Evolutionary conservation across 1,139 yeast species (phyloP).

Genomic region (Magnusiomyces suaveolens): DNA sequence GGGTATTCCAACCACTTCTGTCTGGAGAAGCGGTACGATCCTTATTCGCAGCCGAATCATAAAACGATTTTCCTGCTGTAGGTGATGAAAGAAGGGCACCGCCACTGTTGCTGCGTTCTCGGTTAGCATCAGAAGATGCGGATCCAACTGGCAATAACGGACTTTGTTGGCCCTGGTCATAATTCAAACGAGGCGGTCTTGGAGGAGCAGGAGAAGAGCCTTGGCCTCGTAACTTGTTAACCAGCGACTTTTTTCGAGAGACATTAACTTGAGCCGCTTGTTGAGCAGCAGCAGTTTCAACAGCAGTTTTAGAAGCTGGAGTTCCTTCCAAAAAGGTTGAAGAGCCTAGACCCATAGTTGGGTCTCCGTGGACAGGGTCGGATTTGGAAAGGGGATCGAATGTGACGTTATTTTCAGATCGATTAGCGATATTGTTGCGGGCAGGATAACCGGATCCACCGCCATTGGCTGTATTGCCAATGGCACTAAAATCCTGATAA

Average conservation of each 20-base stretch:
- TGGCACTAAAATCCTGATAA: constrained; percentile 20
- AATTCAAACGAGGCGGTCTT: background rate
- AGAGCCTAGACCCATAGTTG: constrained; percentile 82
- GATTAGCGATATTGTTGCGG: background rate
- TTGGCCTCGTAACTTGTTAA: constrained; percentile 47
- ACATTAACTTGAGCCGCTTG: constrained; percentile 20
- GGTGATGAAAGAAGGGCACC: background rate
- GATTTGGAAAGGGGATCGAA: constrained; percentile 66
- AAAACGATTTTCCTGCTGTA: background rate
- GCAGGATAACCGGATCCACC: too few relatives aligned
- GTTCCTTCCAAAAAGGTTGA: constrained; percentile 92
- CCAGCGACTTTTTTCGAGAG: constrained; percentile 56
- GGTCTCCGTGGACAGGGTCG: constrained; percentile 70
- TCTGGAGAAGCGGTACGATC: background rate
- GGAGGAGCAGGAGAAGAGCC: constrained; percentile 1
- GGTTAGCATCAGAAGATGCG: background rate
- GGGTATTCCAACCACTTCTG: too few relatives aligned
- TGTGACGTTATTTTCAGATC: constrained; percentile 5
- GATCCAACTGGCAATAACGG: background rate
- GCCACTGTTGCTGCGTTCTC: background rate
- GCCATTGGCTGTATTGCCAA: background rate
- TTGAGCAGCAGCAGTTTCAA: constrained; percentile 29
- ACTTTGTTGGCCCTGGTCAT: background rate
- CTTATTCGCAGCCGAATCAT: background rate
- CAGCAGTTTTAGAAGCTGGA: constrained; percentile 63